Conservation (phyloP, 495 filamentous ascomycete species). For the Trichoderma virens region DNA sequence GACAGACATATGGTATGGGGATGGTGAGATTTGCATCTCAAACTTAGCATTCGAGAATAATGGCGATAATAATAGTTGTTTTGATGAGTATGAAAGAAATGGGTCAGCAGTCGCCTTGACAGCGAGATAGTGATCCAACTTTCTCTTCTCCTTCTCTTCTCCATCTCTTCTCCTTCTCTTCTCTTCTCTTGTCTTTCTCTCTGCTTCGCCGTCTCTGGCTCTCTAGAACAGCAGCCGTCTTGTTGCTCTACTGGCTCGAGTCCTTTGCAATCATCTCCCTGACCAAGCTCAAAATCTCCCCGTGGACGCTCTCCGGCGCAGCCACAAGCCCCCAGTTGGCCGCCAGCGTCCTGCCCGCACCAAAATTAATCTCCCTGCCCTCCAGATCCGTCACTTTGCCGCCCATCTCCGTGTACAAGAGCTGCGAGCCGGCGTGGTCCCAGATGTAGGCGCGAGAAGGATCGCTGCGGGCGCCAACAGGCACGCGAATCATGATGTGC, state of each 20-base stretch:
- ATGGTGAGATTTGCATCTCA: not conserved
- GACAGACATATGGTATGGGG: no score
- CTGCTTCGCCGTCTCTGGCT: not conserved
- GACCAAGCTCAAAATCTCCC: constrained; percentile 17
- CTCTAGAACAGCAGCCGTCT: constrained; percentile 16
- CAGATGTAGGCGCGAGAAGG: constrained; percentile 34
- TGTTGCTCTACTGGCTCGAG: no score
- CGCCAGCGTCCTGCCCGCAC: constrained; percentile 25
- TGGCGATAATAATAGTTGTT: not conserved
- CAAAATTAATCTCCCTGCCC: constrained; percentile 34
- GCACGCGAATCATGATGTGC: constrained; percentile 56
- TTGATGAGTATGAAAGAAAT: not conserved
- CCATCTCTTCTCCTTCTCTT: no score
- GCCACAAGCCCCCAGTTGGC: constrained; percentile 23
- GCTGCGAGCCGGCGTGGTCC: constrained; percentile 55
- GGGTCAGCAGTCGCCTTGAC: not conserved
- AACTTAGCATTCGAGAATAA: not conserved
- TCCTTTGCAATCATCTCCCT: constrained; percentile 11
- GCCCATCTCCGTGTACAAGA: constrained; percentile 51
- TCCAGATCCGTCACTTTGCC: constrained; percentile 47
- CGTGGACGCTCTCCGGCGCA: constrained; percentile 21
- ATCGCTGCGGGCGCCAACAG: constrained; percentile 31
- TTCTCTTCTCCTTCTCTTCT: no score
- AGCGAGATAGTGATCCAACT: not conserved
- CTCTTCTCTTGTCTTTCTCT: not conserved